Evolutionary conservation across 495 filamentous ascomycete genomes (phyloP), one percentile per base, ranked within the genome.

Genomic region (Polyplosphaeria fusca): DNA sequence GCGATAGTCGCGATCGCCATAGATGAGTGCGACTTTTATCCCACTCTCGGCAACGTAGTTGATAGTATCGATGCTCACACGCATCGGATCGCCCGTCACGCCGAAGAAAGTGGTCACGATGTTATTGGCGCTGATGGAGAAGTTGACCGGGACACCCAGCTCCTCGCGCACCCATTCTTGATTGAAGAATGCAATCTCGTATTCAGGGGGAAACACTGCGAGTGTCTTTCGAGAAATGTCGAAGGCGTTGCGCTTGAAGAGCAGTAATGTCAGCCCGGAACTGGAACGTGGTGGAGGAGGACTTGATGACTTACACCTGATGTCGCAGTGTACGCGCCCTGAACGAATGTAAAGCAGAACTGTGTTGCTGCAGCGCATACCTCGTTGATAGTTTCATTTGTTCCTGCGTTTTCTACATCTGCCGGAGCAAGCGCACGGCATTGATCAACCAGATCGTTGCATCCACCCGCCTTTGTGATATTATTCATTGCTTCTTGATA

Each of bases 371-470:
- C 9, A 16, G 37, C 46, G 24, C 58, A 61, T 7, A 46, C 52
- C 18, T 2, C 24, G 32, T 61, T 61, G 13, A 61, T 27, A 9
- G 44, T 49, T 3, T 23, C 25, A 51, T 55, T 56, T 13, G 25
- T 40, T 4, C 51, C 51, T 2, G 23, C 22, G 20, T 51, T 37
- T 3, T 56, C 35, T 11, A 38, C 38, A 38, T 61, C 58, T 19
- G 27, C 51, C 23, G 20, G 13, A 22, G 20, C 37, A 4, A 61
- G 37, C 60, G 1, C 65, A 66, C 30, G 72, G 67, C 58, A 61
- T 51, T 61, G 32, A 13, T 39, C 27, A 22, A 60, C 32, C 18
- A 54, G 23, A 43, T 60, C 49, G 30, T 42, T 25, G 32, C 57
- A 60, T 4, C 57, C 57, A 7, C 57, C 57, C 1, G 19, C 7